Percentiles rank a stretch among this genome's conserved stretches.
Evolutionary conservation across 1,139 yeast species (phyloP).

Genomic region (Lodderomyces pseudojiufengensis): DNA sequence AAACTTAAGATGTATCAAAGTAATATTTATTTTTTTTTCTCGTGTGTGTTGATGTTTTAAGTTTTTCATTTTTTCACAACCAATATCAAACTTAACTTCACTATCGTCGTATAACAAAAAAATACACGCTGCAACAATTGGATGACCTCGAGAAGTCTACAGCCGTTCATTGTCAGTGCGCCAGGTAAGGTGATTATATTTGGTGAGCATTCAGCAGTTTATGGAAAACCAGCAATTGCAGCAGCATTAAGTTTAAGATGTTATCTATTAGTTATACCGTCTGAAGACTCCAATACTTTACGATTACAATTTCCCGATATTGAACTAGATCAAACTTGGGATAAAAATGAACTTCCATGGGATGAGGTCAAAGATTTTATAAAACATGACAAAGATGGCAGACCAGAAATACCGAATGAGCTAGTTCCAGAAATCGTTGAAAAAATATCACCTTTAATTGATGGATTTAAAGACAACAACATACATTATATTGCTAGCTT

Average conservation of each 20-base stretch:
- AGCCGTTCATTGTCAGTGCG: conserved; percentile 75
- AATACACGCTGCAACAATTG: too few species aligned
- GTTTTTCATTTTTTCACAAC: neutral
- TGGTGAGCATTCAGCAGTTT: conserved; percentile 97
- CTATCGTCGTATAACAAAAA: too few species aligned
- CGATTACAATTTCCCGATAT: conserved; percentile 84
- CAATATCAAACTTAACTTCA: too few species aligned
- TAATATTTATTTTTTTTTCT: neutral
- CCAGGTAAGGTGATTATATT: conserved; percentile 96
- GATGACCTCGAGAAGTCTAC: too few species aligned
- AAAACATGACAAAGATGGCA: conserved; percentile 16
- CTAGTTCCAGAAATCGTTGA: conserved; percentile 59
- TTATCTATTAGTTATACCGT: conserved; percentile 59
- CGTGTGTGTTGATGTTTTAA: conserved; percentile 2
- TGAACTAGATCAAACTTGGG: conserved; percentile 61
- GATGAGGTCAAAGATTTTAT: conserved; percentile 28
- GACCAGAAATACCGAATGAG: conserved; percentile 50
- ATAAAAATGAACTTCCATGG: conserved; percentile 59
- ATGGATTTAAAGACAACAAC: conserved; percentile 42
- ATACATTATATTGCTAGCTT: conserved; percentile 80
- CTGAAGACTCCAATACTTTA: conserved; percentile 38
- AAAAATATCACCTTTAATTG: conserved; percentile 42
- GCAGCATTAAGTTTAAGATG: conserved; percentile 84
- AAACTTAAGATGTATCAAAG: neutral
- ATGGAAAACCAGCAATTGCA: conserved; percentile 88